These are phyloP conservation scores for Ophiostoma populinum DNA, from an alignment of 2,329 filamentous ascomycete genomes.

Conservation along the genomic window DNA sequence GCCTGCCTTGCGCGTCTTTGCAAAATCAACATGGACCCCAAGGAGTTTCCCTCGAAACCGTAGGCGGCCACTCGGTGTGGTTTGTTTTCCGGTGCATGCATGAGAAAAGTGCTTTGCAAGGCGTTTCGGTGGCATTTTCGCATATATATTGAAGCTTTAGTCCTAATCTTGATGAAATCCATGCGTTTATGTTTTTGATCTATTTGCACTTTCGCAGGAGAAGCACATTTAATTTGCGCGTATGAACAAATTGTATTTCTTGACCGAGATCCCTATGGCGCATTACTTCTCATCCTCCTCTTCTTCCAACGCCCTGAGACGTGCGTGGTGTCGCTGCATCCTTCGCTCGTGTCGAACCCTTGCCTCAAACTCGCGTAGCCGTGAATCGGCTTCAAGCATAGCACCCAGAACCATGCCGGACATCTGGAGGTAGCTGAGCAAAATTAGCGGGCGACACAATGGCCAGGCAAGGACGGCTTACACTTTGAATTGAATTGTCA, in stretches of 20 bases:
- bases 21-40: slow-evolving; percentile 92
- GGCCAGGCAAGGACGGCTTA: slow-evolving; percentile 23
- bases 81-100: background rate
- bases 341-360: slow-evolving; percentile 47
- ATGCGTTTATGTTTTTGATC: background rate
- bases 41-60: slow-evolving; percentile 41
- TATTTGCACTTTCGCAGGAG: too few species aligned
- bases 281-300: slow-evolving; percentile 6
- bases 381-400: slow-evolving; percentile 58
- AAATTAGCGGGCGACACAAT: background rate
- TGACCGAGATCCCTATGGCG: too few species aligned
- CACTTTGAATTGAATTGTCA: slow-evolving; percentile 66
- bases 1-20: slow-evolving; percentile 82
- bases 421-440: slow-evolving; percentile 58
- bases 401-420: slow-evolving; percentile 68
- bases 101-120: too few species aligned
- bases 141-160: too few species aligned
- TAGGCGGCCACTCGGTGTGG: too few species aligned
- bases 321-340: slow-evolving; percentile 42
- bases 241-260: too few species aligned
- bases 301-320: slow-evolving; percentile 8
- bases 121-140: too few species aligned
- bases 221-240: too few species aligned
- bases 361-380: slow-evolving; percentile 50
- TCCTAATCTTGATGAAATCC: background rate